Evolutionary conservation across 2,329 filamentous ascomycete species (phyloP).

Genomic region (Aspergillus sp.): DNA sequence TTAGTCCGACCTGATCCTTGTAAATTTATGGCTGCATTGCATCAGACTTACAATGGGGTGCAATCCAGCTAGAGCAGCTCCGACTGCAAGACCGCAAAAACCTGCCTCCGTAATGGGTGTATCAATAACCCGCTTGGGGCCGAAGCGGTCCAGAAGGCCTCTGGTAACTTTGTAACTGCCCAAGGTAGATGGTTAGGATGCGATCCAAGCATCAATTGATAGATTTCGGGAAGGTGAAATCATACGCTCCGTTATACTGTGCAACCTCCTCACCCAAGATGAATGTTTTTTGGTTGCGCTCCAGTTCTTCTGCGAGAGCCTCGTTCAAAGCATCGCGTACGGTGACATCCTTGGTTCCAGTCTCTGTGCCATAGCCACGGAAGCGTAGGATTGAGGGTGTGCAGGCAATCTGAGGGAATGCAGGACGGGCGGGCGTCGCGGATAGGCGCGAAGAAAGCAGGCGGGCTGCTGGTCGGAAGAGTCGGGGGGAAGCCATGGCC

Average conservation of each 20-base stretch:
- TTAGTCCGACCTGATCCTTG: not conserved
- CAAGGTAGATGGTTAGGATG: slow-evolving; percentile 35
- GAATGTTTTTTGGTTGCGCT: slow-evolving; percentile 92
- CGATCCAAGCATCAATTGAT: not conserved
- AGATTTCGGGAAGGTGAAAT: slow-evolving; percentile 19
- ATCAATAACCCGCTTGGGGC: slow-evolving; percentile 96
- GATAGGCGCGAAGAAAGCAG: slow-evolving; percentile 57
- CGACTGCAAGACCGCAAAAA: slow-evolving; percentile 89
- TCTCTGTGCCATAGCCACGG: slow-evolving; percentile 58
- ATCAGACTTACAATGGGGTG: slow-evolving; percentile 79
- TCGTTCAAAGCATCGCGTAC: slow-evolving; percentile 97
- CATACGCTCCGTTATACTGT: slow-evolving; percentile 95
- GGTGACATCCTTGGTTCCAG: slow-evolving; percentile 84
- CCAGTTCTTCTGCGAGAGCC: slow-evolving; percentile 95
- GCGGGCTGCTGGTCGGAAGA: slow-evolving; percentile 65
- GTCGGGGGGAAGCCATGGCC: slow-evolving; percentile 60
- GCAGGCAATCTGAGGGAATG: slow-evolving; percentile 52
- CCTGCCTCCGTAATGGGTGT: slow-evolving; percentile 97
- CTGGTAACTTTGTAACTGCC: slow-evolving; percentile 95
- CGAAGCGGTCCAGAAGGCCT: slow-evolving; percentile 94
- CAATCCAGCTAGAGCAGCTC: slow-evolving; percentile 89
- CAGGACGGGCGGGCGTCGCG: slow-evolving; percentile 48
- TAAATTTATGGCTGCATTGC: not conserved
- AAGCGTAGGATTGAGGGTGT: slow-evolving; percentile 49
- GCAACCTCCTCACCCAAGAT: slow-evolving; percentile 96